These are phyloP conservation scores for Seiridium unicorne DNA, from an alignment of 2,329 filamentous ascomycete species.

Conservation along the genomic window DNA sequence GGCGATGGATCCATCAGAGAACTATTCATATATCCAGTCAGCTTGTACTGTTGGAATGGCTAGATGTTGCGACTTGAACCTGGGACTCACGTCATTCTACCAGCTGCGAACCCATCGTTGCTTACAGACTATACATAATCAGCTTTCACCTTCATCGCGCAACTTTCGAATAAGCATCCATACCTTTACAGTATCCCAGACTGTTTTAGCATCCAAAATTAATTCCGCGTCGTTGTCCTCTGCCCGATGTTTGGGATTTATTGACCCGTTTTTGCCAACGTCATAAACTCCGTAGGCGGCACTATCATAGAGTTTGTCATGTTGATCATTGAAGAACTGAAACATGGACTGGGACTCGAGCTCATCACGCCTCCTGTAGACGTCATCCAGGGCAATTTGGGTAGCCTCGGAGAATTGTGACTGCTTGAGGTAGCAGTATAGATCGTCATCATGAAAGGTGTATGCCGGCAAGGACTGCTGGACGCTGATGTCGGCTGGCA, in stretches of 20 bases:
- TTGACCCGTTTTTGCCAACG: conserved; percentile 43
- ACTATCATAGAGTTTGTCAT: conserved; percentile 39
- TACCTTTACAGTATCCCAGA: conserved; percentile 39
- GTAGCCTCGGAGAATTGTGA: not conserved
- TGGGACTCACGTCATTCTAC: conserved; percentile 52
- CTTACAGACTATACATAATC: conserved; percentile 28
- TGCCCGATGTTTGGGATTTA: conserved; percentile 34
- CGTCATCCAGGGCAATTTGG: conserved; percentile 3
- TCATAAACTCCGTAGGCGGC: conserved; percentile 59
- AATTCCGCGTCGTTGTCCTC: conserved; percentile 32
- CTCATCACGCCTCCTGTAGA: conserved; percentile 4
- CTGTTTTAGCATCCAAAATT: conserved; percentile 36
- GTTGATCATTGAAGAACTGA: conserved; percentile 3
- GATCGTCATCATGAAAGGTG: not conserved
- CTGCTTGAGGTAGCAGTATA: not conserved
- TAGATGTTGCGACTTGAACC: too few relatives aligned
- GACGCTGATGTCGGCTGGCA: not conserved
- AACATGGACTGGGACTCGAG: not conserved
- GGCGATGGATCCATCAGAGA: conserved; percentile 49
- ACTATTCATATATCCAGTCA: not conserved
- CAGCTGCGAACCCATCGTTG: conserved; percentile 40
- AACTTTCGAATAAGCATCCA: too few relatives aligned
- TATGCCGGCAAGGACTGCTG: not conserved
- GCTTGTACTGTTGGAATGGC: not conserved
- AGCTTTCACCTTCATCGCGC: too few relatives aligned